These are phyloP conservation scores for Ophiocordyceps camponoti-saundersi DNA, from an alignment of 2,329 filamentous ascomycete genomes.

Conservation along the genomic window DNA sequence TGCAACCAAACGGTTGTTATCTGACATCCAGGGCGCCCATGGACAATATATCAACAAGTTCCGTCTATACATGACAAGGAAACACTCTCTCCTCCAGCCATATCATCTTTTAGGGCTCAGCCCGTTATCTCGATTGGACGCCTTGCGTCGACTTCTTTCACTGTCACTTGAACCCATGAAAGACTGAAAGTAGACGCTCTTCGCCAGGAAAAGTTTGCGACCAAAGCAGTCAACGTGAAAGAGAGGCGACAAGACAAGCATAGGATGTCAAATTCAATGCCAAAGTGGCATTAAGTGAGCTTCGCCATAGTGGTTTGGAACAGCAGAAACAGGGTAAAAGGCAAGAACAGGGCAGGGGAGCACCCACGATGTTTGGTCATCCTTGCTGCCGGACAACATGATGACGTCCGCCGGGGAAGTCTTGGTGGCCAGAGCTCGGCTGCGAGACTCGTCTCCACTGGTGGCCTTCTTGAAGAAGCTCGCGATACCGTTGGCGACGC, in stretches of 20 bases:
- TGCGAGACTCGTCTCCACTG: slow-evolving; percentile 62
- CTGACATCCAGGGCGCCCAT: slow-evolving; percentile 23
- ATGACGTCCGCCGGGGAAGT: slow-evolving; percentile 89
- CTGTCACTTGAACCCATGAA: too few species aligned
- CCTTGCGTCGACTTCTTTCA: background rate
- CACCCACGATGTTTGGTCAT: slow-evolving; percentile 80
- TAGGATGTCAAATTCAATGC: background rate
- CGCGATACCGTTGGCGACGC: slow-evolving; percentile 66
- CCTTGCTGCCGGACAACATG: slow-evolving; percentile 96
- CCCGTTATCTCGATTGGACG: background rate
- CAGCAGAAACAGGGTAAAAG: background rate
- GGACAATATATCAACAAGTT: slow-evolving; percentile 5
- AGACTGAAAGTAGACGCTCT: too few species aligned
- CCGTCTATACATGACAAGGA: background rate
- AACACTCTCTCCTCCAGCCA: background rate
- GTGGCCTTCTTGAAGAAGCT: slow-evolving; percentile 82
- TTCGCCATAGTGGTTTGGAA: too few species aligned
- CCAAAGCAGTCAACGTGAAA: too few species aligned
- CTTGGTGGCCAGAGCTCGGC: slow-evolving; percentile 71
- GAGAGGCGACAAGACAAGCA: background rate
- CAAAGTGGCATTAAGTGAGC: background rate
- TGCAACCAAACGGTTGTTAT: slow-evolving; percentile 15
- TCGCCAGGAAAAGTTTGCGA: too few species aligned
- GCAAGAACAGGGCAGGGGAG: slow-evolving; percentile 8
- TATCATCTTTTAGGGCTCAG: background rate